Base-by-base conservation (phyloP, 2,329 filamentous ascomycete species). In the Paradendryphiella salina region DNA sequence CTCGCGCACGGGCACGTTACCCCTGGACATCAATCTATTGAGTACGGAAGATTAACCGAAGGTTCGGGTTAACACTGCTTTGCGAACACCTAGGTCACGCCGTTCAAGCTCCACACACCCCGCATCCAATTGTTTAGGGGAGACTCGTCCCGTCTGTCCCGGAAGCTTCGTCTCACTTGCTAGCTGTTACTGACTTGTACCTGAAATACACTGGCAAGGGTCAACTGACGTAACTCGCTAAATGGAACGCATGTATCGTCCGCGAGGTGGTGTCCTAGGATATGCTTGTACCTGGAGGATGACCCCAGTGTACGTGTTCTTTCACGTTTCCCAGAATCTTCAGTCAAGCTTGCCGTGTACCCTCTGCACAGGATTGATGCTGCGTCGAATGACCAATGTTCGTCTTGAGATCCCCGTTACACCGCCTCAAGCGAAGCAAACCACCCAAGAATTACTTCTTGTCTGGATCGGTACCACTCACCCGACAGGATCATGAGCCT, bases 101-200 rank as follows among this genome's bases (percentile, higher is more conserved):
- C 46, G 39, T 46, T 45, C 60, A 57, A 64, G 57, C 60, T 52
- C 63, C 52, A 53, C 52, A 35, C 41, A 46, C 32, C 52, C 51
- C 54, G 61, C 48, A 60, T 57, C 57, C 62, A 42, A 42, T 56
- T 44, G 40, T 43, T 51, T 53, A 46, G 41, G 52, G 68, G 69
- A 57, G 66, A 57, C 57, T 57, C 69, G 64, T 70, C 69, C 69
- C 69, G 69, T 61, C 56, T 63, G 50, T 59, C 63, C 69, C 69
- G 69, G 53, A 59, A 63, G 52, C 46, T 57, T 63, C 50, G 52
- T 52, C 26, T 42, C 39, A 21, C 15, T 28, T 35, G 38, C 50
- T 39, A 52, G 21, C 31, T 54, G 39, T 35, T 55, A 39, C 46
- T 23, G 39, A 26, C 28, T 34, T 37, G 33, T 47, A 50, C 49